These are phyloP conservation scores for Tritrichomonas musculus DNA, from an alignment of 208 protist species.

Conservation along the genomic window DNA sequence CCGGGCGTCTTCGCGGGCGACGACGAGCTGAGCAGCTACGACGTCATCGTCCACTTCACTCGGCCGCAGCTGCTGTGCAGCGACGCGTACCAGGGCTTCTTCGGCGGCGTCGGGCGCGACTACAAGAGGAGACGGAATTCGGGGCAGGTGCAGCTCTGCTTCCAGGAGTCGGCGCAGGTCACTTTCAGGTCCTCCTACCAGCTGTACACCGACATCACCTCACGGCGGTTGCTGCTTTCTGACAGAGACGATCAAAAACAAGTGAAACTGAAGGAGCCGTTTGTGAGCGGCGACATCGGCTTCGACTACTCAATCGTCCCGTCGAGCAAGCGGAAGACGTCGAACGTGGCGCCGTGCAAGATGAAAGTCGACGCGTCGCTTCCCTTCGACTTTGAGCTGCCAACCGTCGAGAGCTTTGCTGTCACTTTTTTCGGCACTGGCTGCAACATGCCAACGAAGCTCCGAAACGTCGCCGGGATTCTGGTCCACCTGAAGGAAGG, in stretches of 20 bases:
- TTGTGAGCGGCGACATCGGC: neutral
- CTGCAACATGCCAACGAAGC: neutral
- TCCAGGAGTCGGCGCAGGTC: neutral
- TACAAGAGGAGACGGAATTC: too few relatives aligned
- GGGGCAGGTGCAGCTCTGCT: neutral
- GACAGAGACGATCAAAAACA: too few relatives aligned
- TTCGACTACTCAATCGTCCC: neutral
- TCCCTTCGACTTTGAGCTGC: too few relatives aligned
- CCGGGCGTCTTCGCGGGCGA: neutral
- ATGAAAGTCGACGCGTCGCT: too few relatives aligned
- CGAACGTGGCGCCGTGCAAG: neutral
- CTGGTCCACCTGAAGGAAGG: neutral
- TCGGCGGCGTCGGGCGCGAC: neutral
- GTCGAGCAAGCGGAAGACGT: neutral
- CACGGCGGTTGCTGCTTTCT: too few relatives aligned
- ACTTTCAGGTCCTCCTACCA: neutral
- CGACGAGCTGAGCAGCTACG: neutral
- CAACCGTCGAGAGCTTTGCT: neutral
- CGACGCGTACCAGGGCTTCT: neutral
- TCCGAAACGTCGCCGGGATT: neutral
- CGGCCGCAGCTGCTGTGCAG: neutral
- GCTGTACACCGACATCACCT: neutral
- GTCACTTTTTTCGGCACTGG: neutral
- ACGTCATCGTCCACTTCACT: constrained; percentile 6
- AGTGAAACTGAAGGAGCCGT: neutral